These are phyloP conservation scores for Inga leiocalycina DNA, from an alignment of 306 rosid species.

Conservation along the genomic window DNA sequence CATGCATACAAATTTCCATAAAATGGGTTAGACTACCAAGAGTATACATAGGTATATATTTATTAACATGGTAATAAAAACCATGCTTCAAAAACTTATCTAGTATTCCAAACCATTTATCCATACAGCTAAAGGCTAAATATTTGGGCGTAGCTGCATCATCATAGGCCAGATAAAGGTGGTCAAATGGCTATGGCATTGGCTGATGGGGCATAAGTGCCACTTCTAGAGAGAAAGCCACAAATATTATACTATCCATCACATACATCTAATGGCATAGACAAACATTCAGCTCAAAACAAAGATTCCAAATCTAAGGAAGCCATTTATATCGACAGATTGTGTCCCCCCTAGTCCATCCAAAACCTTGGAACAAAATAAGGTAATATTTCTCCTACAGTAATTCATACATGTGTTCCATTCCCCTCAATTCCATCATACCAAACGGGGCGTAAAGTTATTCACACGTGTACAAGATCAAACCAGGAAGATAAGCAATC, in stretches of 20 bases:
- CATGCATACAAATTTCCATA: too few species aligned
- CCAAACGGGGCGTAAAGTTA: background rate
- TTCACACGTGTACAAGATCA: conserved; percentile 8
- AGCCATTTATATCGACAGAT: background rate
- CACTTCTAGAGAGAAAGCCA: background rate
- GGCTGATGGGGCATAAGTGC: background rate
- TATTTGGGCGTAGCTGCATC: background rate
- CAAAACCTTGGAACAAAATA: background rate
- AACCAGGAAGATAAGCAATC: conserved; percentile 25
- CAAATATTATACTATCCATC: background rate
- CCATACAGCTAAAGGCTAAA: too few species aligned
- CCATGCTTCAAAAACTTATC: too few species aligned
- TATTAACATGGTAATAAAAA: too few species aligned
- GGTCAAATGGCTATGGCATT: background rate
- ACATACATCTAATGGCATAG: background rate
- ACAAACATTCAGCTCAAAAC: background rate
- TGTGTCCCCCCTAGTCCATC: background rate
- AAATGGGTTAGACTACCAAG: too few species aligned
- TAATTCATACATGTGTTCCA: background rate
- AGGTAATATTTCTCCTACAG: background rate
- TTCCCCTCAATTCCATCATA: background rate
- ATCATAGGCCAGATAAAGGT: background rate
- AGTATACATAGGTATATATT: too few species aligned
- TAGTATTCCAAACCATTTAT: too few species aligned
- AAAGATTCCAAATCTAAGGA: background rate